phyloP scores from a whole-genome alignment of 495 filamentous ascomycete genomes.

The Penicillium macrosclerotiorum region DNA sequence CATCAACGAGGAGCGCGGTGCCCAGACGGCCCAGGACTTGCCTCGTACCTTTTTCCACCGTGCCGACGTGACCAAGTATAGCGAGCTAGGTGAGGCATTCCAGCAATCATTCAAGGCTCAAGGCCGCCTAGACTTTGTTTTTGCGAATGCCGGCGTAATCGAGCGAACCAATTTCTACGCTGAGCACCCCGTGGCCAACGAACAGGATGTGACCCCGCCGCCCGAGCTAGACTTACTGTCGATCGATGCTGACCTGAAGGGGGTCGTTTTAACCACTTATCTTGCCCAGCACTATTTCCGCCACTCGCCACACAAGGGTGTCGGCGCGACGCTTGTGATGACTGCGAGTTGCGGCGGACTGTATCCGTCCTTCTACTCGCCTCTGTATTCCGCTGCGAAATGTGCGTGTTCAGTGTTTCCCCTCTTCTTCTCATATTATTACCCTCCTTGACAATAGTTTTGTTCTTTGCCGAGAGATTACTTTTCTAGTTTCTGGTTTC shows the following conservation, averaged over 20 bases:
- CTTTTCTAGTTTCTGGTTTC: background rate
- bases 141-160: slow-evolving; percentile 23
- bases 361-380: slow-evolving; percentile 16
- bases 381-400: slow-evolving; percentile 21
- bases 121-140: slow-evolving; percentile 24
- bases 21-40: slow-evolving; percentile 2
- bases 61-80: slow-evolving; percentile 17
- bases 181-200: background rate
- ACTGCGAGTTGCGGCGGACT: slow-evolving; percentile 22
- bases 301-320: slow-evolving; percentile 9
- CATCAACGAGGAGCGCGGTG: slow-evolving; percentile 11
- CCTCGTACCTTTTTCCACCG: slow-evolving; percentile 9
- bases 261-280: slow-evolving; percentile 18
- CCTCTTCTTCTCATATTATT: background rate
- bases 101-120: slow-evolving; percentile 5
- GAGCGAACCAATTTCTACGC: slow-evolving; percentile 20
- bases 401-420: slow-evolving; percentile 1
- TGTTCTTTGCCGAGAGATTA: background rate
- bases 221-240: slow-evolving; percentile 17
- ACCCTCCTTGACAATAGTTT: background rate
- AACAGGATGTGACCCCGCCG: slow-evolving; percentile 3
- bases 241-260: slow-evolving; percentile 19
- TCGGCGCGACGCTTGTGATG: slow-evolving; percentile 15
- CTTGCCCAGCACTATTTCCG: slow-evolving; percentile 27
- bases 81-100: slow-evolving; percentile 7